These are phyloP conservation scores for Capniomyces stellatus DNA, from an alignment of 371 early-diverging fungal species.

Conservation along the genomic window DNA sequence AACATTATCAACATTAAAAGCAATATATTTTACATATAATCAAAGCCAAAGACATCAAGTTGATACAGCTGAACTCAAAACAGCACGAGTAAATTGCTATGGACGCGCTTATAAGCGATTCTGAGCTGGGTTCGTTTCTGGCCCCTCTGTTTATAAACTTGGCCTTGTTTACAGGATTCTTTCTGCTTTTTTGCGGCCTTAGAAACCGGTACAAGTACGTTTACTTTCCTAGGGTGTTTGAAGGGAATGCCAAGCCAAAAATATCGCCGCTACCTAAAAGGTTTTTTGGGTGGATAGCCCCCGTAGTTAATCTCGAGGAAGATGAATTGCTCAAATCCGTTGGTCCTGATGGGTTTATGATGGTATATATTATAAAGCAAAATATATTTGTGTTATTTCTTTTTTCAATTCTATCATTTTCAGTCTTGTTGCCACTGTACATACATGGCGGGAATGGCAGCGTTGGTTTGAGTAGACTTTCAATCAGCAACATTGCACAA, in stretches of 20 bases:
- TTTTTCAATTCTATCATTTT: background rate
- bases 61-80: too few species aligned
- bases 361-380: background rate
- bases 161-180: background rate
- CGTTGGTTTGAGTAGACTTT: background rate
- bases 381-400: conserved; percentile 1
- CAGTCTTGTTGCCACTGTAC: background rate
- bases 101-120: background rate
- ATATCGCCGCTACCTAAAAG: background rate
- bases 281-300: background rate
- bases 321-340: background rate
- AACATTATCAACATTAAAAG: too few species aligned
- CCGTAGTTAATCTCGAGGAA: background rate
- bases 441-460: background rate
- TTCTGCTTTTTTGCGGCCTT: background rate
- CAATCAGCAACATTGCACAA: background rate
- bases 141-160: background rate
- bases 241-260: background rate
- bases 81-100: too few species aligned
- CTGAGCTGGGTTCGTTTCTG: background rate
- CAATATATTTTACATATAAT: too few species aligned
- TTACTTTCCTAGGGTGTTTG: background rate
- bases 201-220: background rate
- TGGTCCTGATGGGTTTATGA: conserved; percentile 3
- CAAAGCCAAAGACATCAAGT: too few species aligned